Conservation (phyloP, 345 rosid species). For the Pistacia vera region DNA sequence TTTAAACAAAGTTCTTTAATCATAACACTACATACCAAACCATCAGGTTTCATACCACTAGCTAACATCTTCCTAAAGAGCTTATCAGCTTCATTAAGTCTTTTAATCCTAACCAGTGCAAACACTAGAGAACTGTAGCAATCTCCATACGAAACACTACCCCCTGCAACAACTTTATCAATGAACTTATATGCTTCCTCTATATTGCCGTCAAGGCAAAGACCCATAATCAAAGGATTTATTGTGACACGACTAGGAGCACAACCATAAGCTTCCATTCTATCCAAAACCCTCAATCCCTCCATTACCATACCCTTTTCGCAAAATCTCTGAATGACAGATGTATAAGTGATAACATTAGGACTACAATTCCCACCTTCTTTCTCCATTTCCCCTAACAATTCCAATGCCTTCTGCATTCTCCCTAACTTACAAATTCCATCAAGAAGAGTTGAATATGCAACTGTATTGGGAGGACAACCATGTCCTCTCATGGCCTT, state of each 20-base stretch:
- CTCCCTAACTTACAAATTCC: slow-evolving; percentile 61
- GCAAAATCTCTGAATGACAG: slow-evolving; percentile 64
- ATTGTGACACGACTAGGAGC: slow-evolving; percentile 60
- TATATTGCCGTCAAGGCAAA: slow-evolving; percentile 46
- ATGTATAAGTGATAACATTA: slow-evolving; percentile 69
- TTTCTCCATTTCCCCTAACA: slow-evolving; percentile 77
- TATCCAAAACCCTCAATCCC: slow-evolving; percentile 63
- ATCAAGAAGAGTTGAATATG: slow-evolving; percentile 63
- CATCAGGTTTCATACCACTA: slow-evolving; percentile 62
- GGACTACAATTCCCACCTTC: slow-evolving; percentile 57
- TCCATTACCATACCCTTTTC: slow-evolving; percentile 49
- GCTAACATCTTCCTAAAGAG: slow-evolving; percentile 53
- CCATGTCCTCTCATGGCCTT: slow-evolving; percentile 55
- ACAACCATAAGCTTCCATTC: slow-evolving; percentile 67
- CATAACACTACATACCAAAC: slow-evolving; percentile 65
- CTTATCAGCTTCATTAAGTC: slow-evolving; percentile 57
- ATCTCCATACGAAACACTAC: slow-evolving; percentile 59
- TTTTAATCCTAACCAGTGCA: slow-evolving; percentile 50
- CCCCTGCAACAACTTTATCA: slow-evolving; percentile 49
- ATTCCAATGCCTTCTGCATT: slow-evolving; percentile 54
- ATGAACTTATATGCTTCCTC: slow-evolving; percentile 62
- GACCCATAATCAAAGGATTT: slow-evolving; percentile 56
- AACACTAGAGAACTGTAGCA: slow-evolving; percentile 68
- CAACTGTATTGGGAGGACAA: slow-evolving; percentile 61
- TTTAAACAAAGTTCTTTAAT: slow-evolving; percentile 57